These are phyloP conservation scores for Cladophialophora bantiana DNA, from an alignment of 2,329 filamentous ascomycete species.

Conservation along the genomic window DNA sequence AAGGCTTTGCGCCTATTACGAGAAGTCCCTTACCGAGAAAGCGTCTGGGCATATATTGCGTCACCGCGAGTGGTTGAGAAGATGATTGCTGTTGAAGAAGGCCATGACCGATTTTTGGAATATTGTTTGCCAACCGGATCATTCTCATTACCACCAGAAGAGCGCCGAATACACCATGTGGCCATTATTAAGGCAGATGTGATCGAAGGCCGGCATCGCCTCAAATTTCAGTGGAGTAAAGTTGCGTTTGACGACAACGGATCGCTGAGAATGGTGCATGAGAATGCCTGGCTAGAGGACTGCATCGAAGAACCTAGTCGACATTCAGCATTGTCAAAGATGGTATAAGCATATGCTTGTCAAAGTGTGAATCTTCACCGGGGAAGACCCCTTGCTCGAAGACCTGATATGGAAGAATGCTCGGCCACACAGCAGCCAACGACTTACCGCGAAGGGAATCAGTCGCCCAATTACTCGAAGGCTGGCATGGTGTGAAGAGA, in stretches of 20 bases:
- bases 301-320: neutral
- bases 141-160: constrained; percentile 18
- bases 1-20: constrained; percentile 37
- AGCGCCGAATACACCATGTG: constrained; percentile 22
- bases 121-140: neutral
- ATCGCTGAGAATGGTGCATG: constrained; percentile 20
- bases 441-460: neutral
- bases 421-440: neutral
- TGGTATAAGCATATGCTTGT: neutral
- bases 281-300: constrained; percentile 28
- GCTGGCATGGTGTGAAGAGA: too few relatives aligned
- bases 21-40: constrained; percentile 28
- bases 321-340: neutral
- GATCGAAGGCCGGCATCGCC: constrained; percentile 8
- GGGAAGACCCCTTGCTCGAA: neutral
- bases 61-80: constrained; percentile 24
- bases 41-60: constrained; percentile 30
- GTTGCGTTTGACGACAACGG: constrained; percentile 3
- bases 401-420: neutral
- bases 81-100: constrained; percentile 29
- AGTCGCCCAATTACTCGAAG: too few relatives aligned
- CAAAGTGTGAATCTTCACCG: neutral
- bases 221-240: constrained; percentile 25
- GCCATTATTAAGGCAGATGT: constrained; percentile 18
- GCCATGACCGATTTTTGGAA: constrained; percentile 1